Evolutionary conservation across 306 rosid genomes (phyloP), one percentile per base, ranked within the genome.

Genomic region (Cucurbita maxima): DNA sequence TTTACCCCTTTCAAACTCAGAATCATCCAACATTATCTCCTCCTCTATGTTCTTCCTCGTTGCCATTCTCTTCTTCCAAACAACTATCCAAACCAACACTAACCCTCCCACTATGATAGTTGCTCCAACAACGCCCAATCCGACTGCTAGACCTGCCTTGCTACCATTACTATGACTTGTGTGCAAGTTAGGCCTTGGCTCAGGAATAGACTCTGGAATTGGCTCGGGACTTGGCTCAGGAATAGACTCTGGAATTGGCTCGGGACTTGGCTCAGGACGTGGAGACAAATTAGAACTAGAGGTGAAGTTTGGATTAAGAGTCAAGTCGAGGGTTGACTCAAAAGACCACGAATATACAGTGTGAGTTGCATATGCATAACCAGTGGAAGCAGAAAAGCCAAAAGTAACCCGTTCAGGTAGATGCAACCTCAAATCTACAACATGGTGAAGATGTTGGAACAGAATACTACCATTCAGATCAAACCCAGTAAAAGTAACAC

Each of bases 361-460:
- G 20, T 63, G 54, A 8, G 20, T 55, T 16, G 78, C 74, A 55
- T n/a, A 14, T 3, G 0, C 0, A 19, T 0, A 5, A 37, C 75
- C 82, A 43, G 78, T 79, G 4, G 82, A 30, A 41, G 78, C 82
- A 19, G 82, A 74, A 58, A 79, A 79, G 10, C 82, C 82, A n/a
- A 79, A n/a, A 56, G 64, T 75, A 70, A 84, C 86, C 3, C 16
- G 13, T 22, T 76, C 79, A 1, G 84, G 78, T 14, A 87, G 54
- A 43, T n/a, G 0, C 7, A 22, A 1, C 22, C 81, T 82, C 5
- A 84, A 54, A 72, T 87, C 73, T 41, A 82, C 68, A 0, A 0
- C n/a, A 16, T 36, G 8, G 3, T 60, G 14, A 38, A 84, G 74
- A 18, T n/a, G 15, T 15, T 75, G 78, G 51, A n/a, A 9, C 0